Evolutionary conservation across 2,329 filamentous ascomycete genomes (phyloP).

Genomic region (Dactylellina haptotyla): DNA sequence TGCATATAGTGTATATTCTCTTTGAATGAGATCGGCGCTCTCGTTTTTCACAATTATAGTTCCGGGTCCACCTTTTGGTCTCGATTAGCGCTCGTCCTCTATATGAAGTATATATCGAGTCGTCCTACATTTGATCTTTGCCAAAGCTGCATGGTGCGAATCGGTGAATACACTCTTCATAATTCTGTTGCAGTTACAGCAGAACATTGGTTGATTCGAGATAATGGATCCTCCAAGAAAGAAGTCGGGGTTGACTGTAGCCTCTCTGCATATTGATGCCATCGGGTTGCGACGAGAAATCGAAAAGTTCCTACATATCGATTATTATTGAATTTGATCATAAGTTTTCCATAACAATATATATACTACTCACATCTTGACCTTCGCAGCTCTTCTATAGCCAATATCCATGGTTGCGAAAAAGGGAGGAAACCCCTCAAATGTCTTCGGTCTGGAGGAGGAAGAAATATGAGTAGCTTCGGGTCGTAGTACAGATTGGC

Average conservation of each 20-base stretch:
- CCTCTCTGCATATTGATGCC: slow-evolving; percentile 45
- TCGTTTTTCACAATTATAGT: slow-evolving; percentile 51
- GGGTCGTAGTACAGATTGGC: slow-evolving; percentile 25
- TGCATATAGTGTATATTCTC: slow-evolving; percentile 46
- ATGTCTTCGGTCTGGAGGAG: slow-evolving; percentile 35
- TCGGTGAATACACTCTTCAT: slow-evolving; percentile 45
- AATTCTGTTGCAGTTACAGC: slow-evolving; percentile 41
- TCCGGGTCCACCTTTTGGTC: slow-evolving; percentile 28
- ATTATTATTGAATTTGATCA: neutral
- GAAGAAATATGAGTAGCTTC: slow-evolving; percentile 34
- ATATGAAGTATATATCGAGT: neutral
- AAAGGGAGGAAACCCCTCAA: slow-evolving; percentile 47
- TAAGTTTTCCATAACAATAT: neutral
- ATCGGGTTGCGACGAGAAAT: slow-evolving; percentile 51
- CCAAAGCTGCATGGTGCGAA: slow-evolving; percentile 30
- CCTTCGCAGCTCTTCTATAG: slow-evolving; percentile 35
- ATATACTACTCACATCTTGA: slow-evolving; percentile 29
- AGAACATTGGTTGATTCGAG: slow-evolving; percentile 49
- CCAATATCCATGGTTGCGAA: slow-evolving; percentile 39
- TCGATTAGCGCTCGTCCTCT: neutral
- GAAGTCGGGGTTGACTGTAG: slow-evolving; percentile 44
- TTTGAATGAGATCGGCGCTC: slow-evolving; percentile 43
- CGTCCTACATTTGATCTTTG: slow-evolving; percentile 43
- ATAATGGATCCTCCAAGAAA: slow-evolving; percentile 48
- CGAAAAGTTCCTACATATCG: slow-evolving; percentile 38